Evolutionary conservation across 176 grass and related monocot genomes (phyloP).

Genomic region (Cocos nucifera): DNA sequence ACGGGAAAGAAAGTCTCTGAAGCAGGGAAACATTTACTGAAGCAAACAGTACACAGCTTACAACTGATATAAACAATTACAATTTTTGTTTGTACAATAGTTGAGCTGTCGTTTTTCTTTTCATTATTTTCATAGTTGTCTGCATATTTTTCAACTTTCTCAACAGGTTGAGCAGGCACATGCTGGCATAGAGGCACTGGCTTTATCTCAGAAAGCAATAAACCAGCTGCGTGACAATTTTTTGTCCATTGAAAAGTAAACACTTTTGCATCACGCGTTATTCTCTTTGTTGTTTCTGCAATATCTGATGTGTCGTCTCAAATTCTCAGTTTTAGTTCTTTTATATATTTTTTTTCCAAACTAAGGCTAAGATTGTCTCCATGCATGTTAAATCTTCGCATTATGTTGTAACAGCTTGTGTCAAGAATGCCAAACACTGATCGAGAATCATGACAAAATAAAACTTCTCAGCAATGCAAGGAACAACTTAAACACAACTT

Average conservation of each 20-base stretch:
- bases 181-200: slow-evolving; percentile 79
- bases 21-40: too few relatives aligned
- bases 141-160: background rate
- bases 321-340: too few relatives aligned
- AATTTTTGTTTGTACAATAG: slow-evolving; percentile 5
- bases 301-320: too few relatives aligned
- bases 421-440: slow-evolving; percentile 95
- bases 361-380: background rate
- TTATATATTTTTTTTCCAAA: too few relatives aligned
- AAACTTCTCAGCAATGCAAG: slow-evolving; percentile 99
- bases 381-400: slow-evolving; percentile 13
- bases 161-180: slow-evolving; percentile 87
- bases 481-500: slow-evolving; percentile 93
- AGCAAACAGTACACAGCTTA: too few relatives aligned
- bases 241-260: slow-evolving; percentile 94
- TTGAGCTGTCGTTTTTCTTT: slow-evolving; percentile 8
- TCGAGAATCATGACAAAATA: slow-evolving; percentile 99
- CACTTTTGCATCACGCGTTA: slow-evolving; percentile 6
- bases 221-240: slow-evolving; percentile 81
- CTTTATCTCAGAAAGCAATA: slow-evolving; percentile 91
- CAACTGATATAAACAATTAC: too few relatives aligned
- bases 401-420: slow-evolving; percentile 53
- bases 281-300: background rate
- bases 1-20: too few relatives aligned
- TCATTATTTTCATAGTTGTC: background rate